Evolutionary conservation across 2,329 filamentous ascomycete genomes (phyloP), one percentile per base, ranked within the genome.

Genomic region (Colletotrichum viniferum): DNA sequence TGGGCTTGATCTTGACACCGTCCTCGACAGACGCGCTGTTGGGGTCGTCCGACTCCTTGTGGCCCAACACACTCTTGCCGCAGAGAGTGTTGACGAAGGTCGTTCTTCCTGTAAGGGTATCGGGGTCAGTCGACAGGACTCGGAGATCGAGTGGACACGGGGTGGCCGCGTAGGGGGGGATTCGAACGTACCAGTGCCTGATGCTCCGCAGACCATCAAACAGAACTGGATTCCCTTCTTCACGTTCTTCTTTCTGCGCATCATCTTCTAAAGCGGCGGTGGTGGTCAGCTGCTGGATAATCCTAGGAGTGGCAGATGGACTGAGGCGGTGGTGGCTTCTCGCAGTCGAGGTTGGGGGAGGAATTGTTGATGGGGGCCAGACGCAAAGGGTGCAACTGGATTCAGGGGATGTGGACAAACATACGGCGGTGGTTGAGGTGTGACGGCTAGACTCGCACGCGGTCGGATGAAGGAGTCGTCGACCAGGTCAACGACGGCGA

Each of bases 171-270:
- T 72, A 74, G 76, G 77, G 73, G 73, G 76, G 77, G 73, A 71
- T 78, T 71, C 74, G 76, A 74, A 88, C 91, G 83, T 92, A 98
- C 96, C 97, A 87, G 97, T 98, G 87, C 97, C 97, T 81, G 96
- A 98, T 85, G 97, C 97, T 90, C 97, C 97, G 86, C 97, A 98
- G 83, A 99, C 97, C 97, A 99, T 99, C 92, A 99, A 88, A 87
- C 96, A 98, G 90, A 99, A 99, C 91, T 99, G 97, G 85, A 99
- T 98, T 85, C 97, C 97, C 92, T 98, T 98, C 94, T 98, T 98
- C 89, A 99, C 96, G 92, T 99, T 98, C 95, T 99, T 99, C 96
- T 99, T 99, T 88, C 95, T 94, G 89, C 97, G 96, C 86, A 98
- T 96, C 94, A 98, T 97, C 88, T 97, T 95, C 93, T 95, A 86